Evolutionary conservation across 768 basidiomycete species (phyloP).

Genomic region (Paxillus rubicundulus): DNA sequence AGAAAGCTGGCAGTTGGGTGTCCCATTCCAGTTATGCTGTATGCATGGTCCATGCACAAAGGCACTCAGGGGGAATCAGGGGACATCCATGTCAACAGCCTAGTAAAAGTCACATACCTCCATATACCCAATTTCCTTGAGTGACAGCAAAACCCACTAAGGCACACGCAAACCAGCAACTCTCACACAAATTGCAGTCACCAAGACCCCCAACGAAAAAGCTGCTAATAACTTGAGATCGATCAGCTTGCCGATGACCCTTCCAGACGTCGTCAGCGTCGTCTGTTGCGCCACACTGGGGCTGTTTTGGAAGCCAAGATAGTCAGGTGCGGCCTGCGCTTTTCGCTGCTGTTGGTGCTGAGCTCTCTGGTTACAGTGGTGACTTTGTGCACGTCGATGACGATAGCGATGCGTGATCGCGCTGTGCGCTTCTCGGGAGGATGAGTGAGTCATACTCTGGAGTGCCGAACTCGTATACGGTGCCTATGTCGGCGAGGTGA

Average conservation of each 20-base stretch:
- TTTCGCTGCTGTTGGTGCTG: neutral
- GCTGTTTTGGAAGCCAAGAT: neutral
- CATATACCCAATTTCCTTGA: neutral
- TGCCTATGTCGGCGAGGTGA: constrained; percentile 36
- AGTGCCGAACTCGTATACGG: constrained; percentile 60
- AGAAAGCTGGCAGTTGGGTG: too few species aligned
- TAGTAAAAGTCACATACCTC: too few species aligned
- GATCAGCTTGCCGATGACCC: neutral
- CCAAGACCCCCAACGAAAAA: constrained; percentile 30
- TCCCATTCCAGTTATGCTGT: too few species aligned
- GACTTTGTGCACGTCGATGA: constrained; percentile 62
- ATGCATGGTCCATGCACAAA: too few species aligned
- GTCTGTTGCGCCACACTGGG: neutral
- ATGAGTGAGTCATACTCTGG: constrained; percentile 57
- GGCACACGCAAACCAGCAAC: constrained; percentile 6
- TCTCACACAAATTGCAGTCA: constrained; percentile 13
- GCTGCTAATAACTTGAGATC: constrained; percentile 19
- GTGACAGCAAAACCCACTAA: neutral
- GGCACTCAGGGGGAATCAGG: too few species aligned
- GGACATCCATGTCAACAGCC: too few species aligned
- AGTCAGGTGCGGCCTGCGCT: neutral
- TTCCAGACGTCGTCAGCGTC: neutral
- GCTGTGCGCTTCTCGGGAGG: constrained; percentile 43
- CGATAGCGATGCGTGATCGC: constrained; percentile 59
- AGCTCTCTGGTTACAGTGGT: constrained; percentile 35